These are phyloP conservation scores for Marasmius fiardii DNA, from an alignment of 1,284 basidiomycete genomes.

Conservation along the genomic window DNA sequence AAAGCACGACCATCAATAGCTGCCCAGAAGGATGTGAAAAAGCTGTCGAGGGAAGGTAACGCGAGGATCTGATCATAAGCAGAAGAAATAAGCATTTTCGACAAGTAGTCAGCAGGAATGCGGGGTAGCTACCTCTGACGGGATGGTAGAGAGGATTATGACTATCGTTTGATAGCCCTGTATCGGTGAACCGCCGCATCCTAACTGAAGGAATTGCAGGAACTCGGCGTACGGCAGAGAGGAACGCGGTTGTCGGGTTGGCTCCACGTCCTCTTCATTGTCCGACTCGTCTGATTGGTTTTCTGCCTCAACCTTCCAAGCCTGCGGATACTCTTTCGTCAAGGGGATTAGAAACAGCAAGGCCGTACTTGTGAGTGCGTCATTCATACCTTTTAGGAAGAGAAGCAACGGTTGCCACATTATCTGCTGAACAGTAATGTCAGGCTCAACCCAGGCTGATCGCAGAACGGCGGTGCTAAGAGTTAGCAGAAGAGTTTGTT, in stretches of 20 bases:
- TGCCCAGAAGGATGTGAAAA: conserved; percentile 77
- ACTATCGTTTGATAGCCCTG: conserved; percentile 78
- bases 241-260: conserved; percentile 12
- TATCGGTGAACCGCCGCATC: conserved; percentile 71
- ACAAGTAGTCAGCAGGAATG: too few species aligned
- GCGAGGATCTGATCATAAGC: background rate
- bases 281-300: conserved; percentile 30
- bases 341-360: background rate
- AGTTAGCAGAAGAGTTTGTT: conserved; percentile 40
- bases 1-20: conserved; percentile 68
- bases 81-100: background rate
- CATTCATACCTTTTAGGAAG: conserved; percentile 66
- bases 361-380: conserved; percentile 2
- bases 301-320: conserved; percentile 53
- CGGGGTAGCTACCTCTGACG: conserved; percentile 42
- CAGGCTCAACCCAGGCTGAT: conserved; percentile 77
- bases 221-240: conserved; percentile 68
- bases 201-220: conserved; percentile 68
- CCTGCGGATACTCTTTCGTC: conserved; percentile 53
- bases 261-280: conserved; percentile 25
- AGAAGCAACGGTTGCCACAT: conserved; percentile 72
- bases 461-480: conserved; percentile 62
- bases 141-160: conserved; percentile 77
- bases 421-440: conserved; percentile 57
- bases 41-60: conserved; percentile 31